Base-by-base conservation (phyloP, 2,329 filamentous ascomycete species). In the Xylaria sp. region DNA sequence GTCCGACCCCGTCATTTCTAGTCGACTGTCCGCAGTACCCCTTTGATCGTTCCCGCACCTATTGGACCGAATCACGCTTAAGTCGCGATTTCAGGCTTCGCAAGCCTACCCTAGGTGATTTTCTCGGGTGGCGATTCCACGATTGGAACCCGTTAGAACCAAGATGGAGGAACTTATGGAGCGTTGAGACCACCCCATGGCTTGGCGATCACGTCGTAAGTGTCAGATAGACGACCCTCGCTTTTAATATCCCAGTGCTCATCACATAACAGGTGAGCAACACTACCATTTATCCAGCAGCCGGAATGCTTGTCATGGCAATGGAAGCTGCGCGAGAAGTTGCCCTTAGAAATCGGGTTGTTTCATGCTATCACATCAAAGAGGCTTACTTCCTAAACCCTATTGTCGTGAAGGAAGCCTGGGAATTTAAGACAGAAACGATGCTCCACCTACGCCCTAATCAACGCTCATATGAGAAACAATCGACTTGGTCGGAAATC, bases 121-220 rank as follows among this genome's bases (percentile, higher is more conserved):
- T 76, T 3, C 74, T 82, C 2, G 79, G 78, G 3, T 69, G 59
- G 7, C 72, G 60, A 5, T 61, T 70, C 10, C 38, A 69, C 3
- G 77, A 78, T 26, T 75, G 73, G 71, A 75, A 77, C 42, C 75
- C 77, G 1, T 59, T 77, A 10, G 71, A 76, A 2, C 78, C 78
- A 2, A 66, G 72, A 9, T 87, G 85, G 85, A 78, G 84, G 17
- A 83, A 84, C 57, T 75, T 83, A 20, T 76, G 85, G 10, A 77
- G 79, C 0, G 62, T 82, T 0, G 75, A 80, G 10, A 79, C 82
- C 4, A 75, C 77, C 1, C 81, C 82, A 0, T 87, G 85, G 85
- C 70, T 86, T 5, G 74, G 75, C 0, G 82, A 86, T 64, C 84
- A 87, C 61, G 74, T 81, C 59, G 78, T 85, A 33, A 79, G 70